These are phyloP conservation scores for Mesembryanthemum crystallinum DNA, from an alignment of 148 eudicot genomes.

Conservation along the genomic window DNA sequence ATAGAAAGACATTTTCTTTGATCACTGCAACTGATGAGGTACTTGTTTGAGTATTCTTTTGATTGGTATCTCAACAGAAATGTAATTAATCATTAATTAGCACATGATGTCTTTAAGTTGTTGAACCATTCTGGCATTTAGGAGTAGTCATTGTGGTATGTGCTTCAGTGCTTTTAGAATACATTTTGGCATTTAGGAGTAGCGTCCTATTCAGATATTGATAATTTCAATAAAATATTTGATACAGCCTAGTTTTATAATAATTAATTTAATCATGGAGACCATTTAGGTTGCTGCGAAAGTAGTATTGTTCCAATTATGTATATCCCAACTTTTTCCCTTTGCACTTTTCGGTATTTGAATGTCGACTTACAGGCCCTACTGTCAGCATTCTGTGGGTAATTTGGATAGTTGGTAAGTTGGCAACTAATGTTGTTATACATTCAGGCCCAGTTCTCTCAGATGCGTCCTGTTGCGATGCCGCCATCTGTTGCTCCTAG, in stretches of 20 bases:
- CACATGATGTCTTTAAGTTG: not conserved
- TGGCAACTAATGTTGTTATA: not conserved
- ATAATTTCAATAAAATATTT: not conserved
- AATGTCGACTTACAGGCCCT: not conserved
- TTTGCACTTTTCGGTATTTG: not conserved
- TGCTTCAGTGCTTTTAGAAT: not conserved
- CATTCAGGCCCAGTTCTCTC: conserved; percentile 73
- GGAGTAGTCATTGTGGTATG: not conserved
- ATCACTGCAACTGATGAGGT: not conserved
- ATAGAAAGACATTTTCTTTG: not conserved
- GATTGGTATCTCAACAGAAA: not conserved
- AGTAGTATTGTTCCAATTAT: not conserved
- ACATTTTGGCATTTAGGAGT: not conserved
- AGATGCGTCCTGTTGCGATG: conserved; percentile 67
- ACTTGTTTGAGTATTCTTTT: not conserved
- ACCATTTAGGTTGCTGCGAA: not conserved
- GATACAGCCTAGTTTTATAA: not conserved
- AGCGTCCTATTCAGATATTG: not conserved
- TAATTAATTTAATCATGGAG: not conserved
- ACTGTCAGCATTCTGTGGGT: not conserved
- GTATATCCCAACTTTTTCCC: not conserved
- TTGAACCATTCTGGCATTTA: not conserved
- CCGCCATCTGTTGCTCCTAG: conserved; percentile 70
- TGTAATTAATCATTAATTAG: not conserved
- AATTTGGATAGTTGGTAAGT: not conserved